Evolutionary conservation across 2,329 filamentous ascomycete species (phyloP), one percentile per base, ranked within the genome.

Genomic region (Reticulascus tulasneorum): DNA sequence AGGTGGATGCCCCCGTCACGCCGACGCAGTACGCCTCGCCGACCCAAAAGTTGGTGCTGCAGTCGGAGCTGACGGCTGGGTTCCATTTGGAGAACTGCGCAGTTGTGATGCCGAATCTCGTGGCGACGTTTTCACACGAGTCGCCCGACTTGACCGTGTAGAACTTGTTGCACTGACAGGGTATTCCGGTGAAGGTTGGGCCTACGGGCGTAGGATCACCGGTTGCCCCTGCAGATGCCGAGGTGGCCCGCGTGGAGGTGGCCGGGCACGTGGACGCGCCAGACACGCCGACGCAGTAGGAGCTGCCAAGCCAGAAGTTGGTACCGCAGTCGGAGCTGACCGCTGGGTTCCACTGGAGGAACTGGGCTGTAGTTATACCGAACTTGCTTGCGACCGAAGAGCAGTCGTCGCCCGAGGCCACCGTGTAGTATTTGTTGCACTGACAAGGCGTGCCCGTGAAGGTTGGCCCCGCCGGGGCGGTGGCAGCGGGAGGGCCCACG

Each of bases 1-100:
- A n/a, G n/a, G n/a, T n/a, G n/a, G n/a, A n/a, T n/a, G n/a, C n/a
- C n/a, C n/a, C n/a, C n/a, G n/a, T n/a, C n/a, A n/a, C n/a, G n/a
- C n/a, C n/a, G n/a, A n/a, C n/a, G n/a, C n/a, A n/a, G n/a, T n/a
- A n/a, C n/a, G n/a, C n/a, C n/a, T n/a, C n/a, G n/a, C n/a, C 30
- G n/a, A 34, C 19, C 33, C 35, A 45, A 9, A 49, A 33, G 7
- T 33, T 36, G 6, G 25, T 36, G n/a, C n/a, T n/a, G 28, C 47
- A 53, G 13, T 28, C 27, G 2, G 20, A 30, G 12, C 38, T 40
- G 4, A 42, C 37, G 5, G 18, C n/a, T 2, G 44, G 40, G 29
- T 52, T 53, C 50, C 48, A 53, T 19, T 22, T 25, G 5, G 15
- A 44, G 23, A 62, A 50, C 9, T 56, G 29, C 8, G 43, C 32